phyloP scores from a whole-genome alignment of 768 basidiomycete genomes.

The Lentinula guzmanii region DNA sequence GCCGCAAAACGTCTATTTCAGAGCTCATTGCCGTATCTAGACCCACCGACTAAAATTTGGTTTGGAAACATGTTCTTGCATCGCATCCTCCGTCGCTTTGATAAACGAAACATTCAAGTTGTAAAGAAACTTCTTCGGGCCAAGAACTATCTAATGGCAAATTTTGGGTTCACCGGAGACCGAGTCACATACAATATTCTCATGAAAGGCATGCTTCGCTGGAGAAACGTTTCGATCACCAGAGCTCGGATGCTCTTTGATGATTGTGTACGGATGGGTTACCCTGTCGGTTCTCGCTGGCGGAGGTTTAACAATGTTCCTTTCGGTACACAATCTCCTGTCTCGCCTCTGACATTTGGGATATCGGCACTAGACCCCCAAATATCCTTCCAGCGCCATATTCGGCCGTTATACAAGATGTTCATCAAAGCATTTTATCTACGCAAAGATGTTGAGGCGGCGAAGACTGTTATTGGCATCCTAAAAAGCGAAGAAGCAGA shows the following conservation, averaged over 20 bases:
- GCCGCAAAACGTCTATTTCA: constrained; percentile 40
- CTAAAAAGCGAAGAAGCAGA: constrained; percentile 37
- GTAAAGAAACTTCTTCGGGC: constrained; percentile 21
- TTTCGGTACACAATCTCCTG: constrained; percentile 31
- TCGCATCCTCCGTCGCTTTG: constrained; percentile 25
- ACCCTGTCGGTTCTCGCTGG: constrained; percentile 35
- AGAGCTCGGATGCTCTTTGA: constrained; percentile 59
- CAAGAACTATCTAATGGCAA: constrained; percentile 34
- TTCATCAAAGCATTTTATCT: constrained; percentile 61
- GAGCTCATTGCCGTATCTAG: constrained; percentile 19
- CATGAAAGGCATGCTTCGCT: constrained; percentile 52
- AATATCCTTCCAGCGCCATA: constrained; percentile 52
- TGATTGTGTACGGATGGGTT: constrained; percentile 53
- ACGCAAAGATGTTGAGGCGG: constrained; percentile 48
- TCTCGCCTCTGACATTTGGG: constrained; percentile 12
- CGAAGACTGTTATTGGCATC: constrained; percentile 47
- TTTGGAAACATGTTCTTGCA: constrained; percentile 57
- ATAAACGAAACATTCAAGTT: constrained; percentile 34
- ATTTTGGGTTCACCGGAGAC: constrained; percentile 53
- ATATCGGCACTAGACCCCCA: constrained; percentile 32
- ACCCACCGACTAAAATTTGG: constrained; percentile 27
- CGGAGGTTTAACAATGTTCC: constrained; percentile 28
- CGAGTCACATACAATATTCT: constrained; percentile 67
- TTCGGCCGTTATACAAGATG: constrained; percentile 67
- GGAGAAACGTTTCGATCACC: constrained; percentile 37